Evolutionary conservation across 805 yeast genomes (phyloP).

Genomic region (Candida qinlingensis): DNA sequence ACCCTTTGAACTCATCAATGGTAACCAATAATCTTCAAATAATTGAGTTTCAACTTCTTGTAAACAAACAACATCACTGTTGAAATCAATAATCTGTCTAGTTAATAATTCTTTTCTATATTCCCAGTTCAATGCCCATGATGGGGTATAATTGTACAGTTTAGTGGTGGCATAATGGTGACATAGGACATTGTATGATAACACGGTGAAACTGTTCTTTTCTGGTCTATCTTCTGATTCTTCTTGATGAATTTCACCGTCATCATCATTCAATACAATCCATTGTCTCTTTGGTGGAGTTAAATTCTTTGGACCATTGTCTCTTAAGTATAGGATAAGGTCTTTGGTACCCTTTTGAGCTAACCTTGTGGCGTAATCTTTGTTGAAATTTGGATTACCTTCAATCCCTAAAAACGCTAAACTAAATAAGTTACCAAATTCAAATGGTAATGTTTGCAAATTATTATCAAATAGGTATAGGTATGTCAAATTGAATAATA

Average conservation of each 20-base stretch:
- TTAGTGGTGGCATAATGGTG: conserved; percentile 92
- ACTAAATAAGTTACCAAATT: conserved; percentile 80
- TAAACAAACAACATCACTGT: conserved; percentile 79
- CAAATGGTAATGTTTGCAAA: conserved; percentile 68
- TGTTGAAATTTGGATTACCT: conserved; percentile 76
- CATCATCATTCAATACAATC: conserved; percentile 74
- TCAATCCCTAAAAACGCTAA: conserved; percentile 86
- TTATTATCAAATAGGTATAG: conserved; percentile 86
- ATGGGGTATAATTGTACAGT: conserved; percentile 90
- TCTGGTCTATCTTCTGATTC: conserved; percentile 25
- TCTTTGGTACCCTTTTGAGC: conserved; percentile 84
- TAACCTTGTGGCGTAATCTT: conserved; percentile 55
- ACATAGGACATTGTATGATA: conserved; percentile 89
- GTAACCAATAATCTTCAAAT: conserved; percentile 82
- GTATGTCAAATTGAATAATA: conserved; percentile 72
- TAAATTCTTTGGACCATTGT: conserved; percentile 62
- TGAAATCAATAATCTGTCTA: conserved; percentile 60
- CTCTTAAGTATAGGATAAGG: conserved; percentile 74
- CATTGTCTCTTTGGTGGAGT: conserved; percentile 77
- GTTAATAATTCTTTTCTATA: conserved; percentile 75
- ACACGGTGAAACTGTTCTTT: conserved; percentile 57
- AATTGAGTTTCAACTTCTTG: conserved; percentile 93
- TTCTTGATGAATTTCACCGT: conserved; percentile 41
- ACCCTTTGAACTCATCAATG: conserved; percentile 64
- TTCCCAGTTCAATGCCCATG: conserved; percentile 96